These are phyloP conservation scores for Neonectria ditissima DNA, from an alignment of 2,329 filamentous ascomycete species.

Conservation along the genomic window DNA sequence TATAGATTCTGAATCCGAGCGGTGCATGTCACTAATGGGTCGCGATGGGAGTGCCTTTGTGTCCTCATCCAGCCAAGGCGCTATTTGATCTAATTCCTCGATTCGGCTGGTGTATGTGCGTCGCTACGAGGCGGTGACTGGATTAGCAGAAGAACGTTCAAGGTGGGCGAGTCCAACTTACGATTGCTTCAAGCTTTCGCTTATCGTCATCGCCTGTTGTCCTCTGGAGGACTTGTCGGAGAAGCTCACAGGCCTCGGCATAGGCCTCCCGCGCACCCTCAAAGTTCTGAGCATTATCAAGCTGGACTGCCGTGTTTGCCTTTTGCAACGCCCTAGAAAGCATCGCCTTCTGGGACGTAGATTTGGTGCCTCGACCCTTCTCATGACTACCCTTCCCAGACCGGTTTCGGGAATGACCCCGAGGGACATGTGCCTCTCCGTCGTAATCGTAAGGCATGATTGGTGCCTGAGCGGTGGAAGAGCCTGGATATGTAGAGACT, in stretches of 20 bases:
- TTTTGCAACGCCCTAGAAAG: conserved; percentile 95
- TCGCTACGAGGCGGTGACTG: conserved; percentile 63
- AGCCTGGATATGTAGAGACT: conserved; percentile 32
- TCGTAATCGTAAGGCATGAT: conserved; percentile 49
- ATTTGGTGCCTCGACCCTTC: conserved; percentile 51
- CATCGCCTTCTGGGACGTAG: conserved; percentile 92
- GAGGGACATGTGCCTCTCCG: conserved; percentile 45
- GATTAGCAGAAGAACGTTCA: conserved; percentile 13
- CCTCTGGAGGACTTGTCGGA: conserved; percentile 88
- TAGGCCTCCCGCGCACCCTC: conserved; percentile 93
- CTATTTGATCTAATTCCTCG: conserved; percentile 82
- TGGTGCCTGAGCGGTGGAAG: conserved; percentile 22
- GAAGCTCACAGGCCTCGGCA: conserved; percentile 85
- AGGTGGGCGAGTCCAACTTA: conserved; percentile 55
- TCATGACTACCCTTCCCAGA: conserved; percentile 51
- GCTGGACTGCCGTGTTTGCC: conserved; percentile 92
- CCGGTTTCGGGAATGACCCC: conserved; percentile 49
- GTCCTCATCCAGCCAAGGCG: conserved; percentile 64
- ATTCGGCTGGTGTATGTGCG: conserved; percentile 92
- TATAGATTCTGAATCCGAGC: conserved; percentile 38
- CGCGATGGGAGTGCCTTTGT: conserved; percentile 82
- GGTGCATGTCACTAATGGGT: conserved; percentile 65
- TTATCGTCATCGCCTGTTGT: conserved; percentile 89
- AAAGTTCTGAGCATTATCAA: conserved; percentile 96
- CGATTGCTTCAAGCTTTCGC: conserved; percentile 92